Base-by-base conservation (phyloP, 164 flowering plant species). In the Vitis amurensis region DNA sequence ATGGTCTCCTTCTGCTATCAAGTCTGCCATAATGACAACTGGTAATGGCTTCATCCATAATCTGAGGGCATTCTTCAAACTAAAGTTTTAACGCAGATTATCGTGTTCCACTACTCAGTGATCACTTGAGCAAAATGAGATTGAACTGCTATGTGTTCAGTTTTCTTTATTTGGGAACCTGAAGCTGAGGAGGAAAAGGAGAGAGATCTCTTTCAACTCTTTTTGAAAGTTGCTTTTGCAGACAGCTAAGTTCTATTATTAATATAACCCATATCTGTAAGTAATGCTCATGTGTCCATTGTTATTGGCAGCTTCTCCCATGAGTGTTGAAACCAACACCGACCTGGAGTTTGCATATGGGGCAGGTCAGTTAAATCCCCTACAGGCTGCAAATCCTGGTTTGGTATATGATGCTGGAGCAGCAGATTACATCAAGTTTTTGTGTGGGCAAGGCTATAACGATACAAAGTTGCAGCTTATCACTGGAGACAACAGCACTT, bases 301-400 rank as follows among this genome's bases (percentile, higher is more conserved):
- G 44, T 53, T 53, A 5, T 55, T 7, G 13, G 14, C 68, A 71
- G 69, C 74, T 50, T n/a, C 5, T 23, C 30, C 63, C 13, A 37
- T 71, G 56, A 49, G 61, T 68, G 30, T 63, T 50, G 11, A 27
- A 9, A 31, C 29, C 5, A 68, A 50, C 13, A 2, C 59, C 9
- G 68, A 74, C 14, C 59, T 59, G 0, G 76, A 74, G 15, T 74
- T 68, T 29, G 76, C 68, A 14, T 68, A 74, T 64, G 72, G 76
- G 4, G 50, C 69, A 12, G 72, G 76, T 0, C 76, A 74, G 4
- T 61, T 74, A 15, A 19, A 68, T 31, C 72, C 76, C 4, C 3
- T 74, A 13, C 57, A 57, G 23, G 76, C 72, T 14, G 2, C 19
- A 8, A 57, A 56, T 12, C 69, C 72, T 8, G 72, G 72, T 9